Conservation (phyloP, 192 early-diverging fungal genomes). For the Backusella macrospora region DNA sequence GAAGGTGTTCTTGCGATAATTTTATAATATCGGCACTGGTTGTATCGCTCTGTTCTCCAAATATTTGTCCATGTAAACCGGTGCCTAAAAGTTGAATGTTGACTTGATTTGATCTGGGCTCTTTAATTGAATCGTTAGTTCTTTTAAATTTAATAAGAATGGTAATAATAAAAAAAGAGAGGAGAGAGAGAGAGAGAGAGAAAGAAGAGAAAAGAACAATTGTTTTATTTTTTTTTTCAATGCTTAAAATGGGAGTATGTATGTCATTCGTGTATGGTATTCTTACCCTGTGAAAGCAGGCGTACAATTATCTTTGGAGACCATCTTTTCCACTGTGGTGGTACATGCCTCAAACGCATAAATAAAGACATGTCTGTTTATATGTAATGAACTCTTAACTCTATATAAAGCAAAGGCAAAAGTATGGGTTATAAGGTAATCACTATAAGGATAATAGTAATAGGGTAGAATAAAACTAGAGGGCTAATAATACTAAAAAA, state of each 20-base stretch:
- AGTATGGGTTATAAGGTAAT: no score
- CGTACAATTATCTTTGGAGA: not conserved
- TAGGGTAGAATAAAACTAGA: no score
- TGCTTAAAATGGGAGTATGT: no score
- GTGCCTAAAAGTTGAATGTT: slow-evolving; percentile 1
- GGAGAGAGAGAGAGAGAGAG: no score
- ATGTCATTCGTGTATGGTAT: not conserved
- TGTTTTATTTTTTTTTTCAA: no score
- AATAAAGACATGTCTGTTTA: not conserved
- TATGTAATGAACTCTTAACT: no score
- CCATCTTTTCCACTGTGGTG: not conserved
- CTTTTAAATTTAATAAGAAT: not conserved
- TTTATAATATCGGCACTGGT: not conserved
- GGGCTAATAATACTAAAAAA: no score
- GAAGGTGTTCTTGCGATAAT: not conserved
- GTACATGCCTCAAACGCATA: not conserved
- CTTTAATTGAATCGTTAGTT: slow-evolving; percentile 1
- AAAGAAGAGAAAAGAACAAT: no score
- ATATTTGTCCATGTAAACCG: not conserved
- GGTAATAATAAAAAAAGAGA: not conserved
- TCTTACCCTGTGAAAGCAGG: not conserved
- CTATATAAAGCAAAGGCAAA: no score
- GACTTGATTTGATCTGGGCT: not conserved
- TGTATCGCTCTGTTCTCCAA: not conserved
- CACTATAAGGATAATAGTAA: no score